Conservation (phyloP, 2,329 filamentous ascomycete species). For the Aplosporella prunicola region DNA sequence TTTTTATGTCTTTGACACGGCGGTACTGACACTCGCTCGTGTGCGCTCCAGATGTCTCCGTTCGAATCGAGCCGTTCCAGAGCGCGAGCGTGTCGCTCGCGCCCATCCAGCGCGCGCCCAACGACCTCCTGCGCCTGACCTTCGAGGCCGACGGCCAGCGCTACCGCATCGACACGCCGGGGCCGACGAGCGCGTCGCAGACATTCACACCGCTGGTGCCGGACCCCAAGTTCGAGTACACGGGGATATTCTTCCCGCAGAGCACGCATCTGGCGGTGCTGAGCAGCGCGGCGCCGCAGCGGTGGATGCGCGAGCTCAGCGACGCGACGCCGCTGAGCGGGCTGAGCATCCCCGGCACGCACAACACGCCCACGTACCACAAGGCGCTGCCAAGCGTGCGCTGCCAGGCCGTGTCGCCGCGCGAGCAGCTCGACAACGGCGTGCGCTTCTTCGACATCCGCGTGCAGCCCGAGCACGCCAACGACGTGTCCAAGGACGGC, state of each 20-base stretch:
- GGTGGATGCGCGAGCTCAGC: constrained; percentile 73
- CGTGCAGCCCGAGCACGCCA: constrained; percentile 55
- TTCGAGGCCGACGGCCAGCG: constrained; percentile 56
- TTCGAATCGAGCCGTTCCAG: constrained; percentile 60
- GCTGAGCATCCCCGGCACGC: constrained; percentile 86
- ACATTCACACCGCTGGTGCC: constrained; percentile 29
- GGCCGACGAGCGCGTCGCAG: constrained; percentile 34
- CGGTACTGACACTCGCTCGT: neutral
- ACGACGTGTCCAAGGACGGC: constrained; percentile 51
- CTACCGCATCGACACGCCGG: constrained; percentile 66
- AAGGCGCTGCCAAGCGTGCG: constrained; percentile 82
- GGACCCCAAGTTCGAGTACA: constrained; percentile 31
- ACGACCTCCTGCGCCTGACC: constrained; percentile 63
- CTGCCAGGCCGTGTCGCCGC: constrained; percentile 73
- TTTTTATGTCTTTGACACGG: neutral
- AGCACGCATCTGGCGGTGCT: constrained; percentile 48
- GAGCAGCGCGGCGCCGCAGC: constrained; percentile 57
- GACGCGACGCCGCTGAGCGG: constrained; percentile 65
- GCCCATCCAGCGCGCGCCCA: constrained; percentile 45
- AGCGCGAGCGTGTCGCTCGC: constrained; percentile 54
- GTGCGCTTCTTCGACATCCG: constrained; percentile 92
- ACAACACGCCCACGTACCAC: constrained; percentile 84
- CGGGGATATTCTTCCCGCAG: constrained; percentile 33
- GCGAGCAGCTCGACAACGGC: constrained; percentile 75
- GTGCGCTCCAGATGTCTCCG: constrained; percentile 43